Conservation (phyloP, 1,284 basidiomycete species). For the Ustilago crameri region DNA sequence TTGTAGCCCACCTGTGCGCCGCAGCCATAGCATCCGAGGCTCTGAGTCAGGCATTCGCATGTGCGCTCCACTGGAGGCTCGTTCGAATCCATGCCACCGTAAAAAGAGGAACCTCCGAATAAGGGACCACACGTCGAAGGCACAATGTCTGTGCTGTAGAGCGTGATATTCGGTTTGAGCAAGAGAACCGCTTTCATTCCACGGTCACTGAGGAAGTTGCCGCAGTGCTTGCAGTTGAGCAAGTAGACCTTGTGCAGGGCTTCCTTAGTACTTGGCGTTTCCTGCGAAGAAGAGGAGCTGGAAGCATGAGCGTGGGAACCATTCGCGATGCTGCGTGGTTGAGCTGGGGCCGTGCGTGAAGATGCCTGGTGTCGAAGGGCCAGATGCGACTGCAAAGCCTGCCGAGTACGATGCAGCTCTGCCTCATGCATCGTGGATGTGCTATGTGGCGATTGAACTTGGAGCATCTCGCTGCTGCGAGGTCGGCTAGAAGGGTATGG, state of each 20-base stretch:
- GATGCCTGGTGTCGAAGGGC: slow-evolving; percentile 11
- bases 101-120: slow-evolving; percentile 65
- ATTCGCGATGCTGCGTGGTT: slow-evolving; percentile 13
- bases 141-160: slow-evolving; percentile 84
- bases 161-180: slow-evolving; percentile 81
- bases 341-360: slow-evolving; percentile 5
- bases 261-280: slow-evolving; percentile 26
- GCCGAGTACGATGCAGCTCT: slow-evolving; percentile 31
- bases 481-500: slow-evolving; percentile 27
- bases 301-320: slow-evolving; percentile 10
- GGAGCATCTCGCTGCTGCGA: slow-evolving; percentile 18
- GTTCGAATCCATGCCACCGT: slow-evolving; percentile 48
- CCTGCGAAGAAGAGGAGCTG: slow-evolving; percentile 11
- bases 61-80: slow-evolving; percentile 73
- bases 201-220: slow-evolving; percentile 80
- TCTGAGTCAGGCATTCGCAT: slow-evolving; percentile 78
- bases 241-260: slow-evolving; percentile 77
- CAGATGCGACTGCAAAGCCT: slow-evolving; percentile 28
- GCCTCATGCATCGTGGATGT: slow-evolving; percentile 22
- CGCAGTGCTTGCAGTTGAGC: slow-evolving; percentile 80
- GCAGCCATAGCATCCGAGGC: slow-evolving; percentile 82
- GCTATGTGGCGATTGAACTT: slow-evolving; percentile 12
- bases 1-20: slow-evolving; percentile 73
- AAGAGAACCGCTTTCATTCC: slow-evolving; percentile 88
- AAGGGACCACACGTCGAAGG: slow-evolving; percentile 77